These are phyloP conservation scores for Sophora flavescens DNA, from an alignment of 306 rosid genomes.

Conservation along the genomic window DNA sequence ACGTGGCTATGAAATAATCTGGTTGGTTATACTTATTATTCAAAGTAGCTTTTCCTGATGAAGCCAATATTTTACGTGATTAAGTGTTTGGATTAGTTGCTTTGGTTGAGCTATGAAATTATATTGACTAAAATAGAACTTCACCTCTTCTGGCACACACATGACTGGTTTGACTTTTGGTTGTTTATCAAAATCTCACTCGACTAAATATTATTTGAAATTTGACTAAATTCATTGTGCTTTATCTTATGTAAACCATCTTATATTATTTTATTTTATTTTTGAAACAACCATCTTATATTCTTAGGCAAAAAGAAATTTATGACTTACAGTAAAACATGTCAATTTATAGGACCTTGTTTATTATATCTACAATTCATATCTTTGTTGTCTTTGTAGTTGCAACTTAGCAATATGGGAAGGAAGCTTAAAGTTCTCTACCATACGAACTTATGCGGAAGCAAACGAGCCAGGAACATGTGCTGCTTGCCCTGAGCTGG, in stretches of 20 bases:
- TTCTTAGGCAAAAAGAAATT: slow-evolving; percentile 30
- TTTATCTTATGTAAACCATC: not conserved
- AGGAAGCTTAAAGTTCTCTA: not conserved
- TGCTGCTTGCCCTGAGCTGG: not conserved
- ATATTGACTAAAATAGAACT: not conserved
- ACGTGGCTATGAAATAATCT: not conserved
- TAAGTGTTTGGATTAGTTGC: not conserved
- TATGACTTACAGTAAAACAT: not conserved
- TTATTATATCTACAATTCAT: not conserved
- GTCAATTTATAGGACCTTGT: not conserved
- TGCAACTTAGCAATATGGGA: not conserved
- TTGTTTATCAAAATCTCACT: not conserved
- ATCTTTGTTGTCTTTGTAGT: not conserved
- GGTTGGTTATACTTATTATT: not conserved
- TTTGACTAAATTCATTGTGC: not conserved
- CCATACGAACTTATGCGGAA: not conserved
- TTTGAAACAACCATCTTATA: no score
- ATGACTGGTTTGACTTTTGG: not conserved
- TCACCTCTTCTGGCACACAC: not conserved
- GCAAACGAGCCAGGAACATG: slow-evolving; percentile 1
- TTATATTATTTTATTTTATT: no score
- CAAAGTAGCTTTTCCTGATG: not conserved
- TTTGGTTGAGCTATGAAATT: not conserved
- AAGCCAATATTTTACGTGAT: not conserved
- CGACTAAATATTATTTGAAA: not conserved